phyloP scores from a whole-genome alignment of 495 filamentous ascomycete genomes.

The Penicillium simplicissimum region DNA sequence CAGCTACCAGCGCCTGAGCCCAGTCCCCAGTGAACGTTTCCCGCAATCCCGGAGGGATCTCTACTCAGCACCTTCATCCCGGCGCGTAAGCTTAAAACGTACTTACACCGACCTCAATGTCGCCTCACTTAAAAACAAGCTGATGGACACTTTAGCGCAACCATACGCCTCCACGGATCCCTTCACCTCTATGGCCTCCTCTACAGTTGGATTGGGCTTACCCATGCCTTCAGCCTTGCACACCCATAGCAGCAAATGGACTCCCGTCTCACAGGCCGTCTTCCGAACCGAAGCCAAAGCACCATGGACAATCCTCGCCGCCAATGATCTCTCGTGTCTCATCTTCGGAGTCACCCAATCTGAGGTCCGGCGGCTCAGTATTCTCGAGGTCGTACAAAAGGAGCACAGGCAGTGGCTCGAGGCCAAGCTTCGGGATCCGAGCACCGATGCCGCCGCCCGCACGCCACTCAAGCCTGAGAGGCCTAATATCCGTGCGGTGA shows the following conservation, averaged over 20 bases:
- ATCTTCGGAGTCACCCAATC: conserved; percentile 94
- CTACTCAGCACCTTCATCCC: conserved; percentile 46
- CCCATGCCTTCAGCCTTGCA: conserved; percentile 59
- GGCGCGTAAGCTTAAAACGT: conserved; percentile 76
- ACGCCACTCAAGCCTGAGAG: conserved; percentile 36
- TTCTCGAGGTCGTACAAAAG: conserved; percentile 88
- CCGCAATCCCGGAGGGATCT: conserved; percentile 35
- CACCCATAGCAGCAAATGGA: conserved; percentile 86
- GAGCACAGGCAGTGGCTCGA: conserved; percentile 90
- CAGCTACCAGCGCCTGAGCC: conserved; percentile 32
- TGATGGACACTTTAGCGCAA: conserved; percentile 85
- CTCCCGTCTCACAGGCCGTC: conserved; percentile 89
- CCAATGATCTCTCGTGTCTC: conserved; percentile 96
- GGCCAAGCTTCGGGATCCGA: conserved; percentile 69
- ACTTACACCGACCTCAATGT: conserved; percentile 81
- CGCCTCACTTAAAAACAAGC: conserved; percentile 72
- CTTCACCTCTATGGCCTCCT: conserved; percentile 44
- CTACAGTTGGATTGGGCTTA: conserved; percentile 37
- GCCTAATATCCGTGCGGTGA: conserved; percentile 41
- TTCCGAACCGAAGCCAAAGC: conserved; percentile 87
- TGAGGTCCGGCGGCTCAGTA: conserved; percentile 91
- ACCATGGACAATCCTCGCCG: conserved; percentile 93
- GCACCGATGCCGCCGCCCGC: conserved; percentile 48
- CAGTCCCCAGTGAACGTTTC: conserved; percentile 36
- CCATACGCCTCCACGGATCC: conserved; percentile 64